A percentile compares a stretch with the other conserved stretches of the same genome.
phyloP scores from a whole-genome alignment of 306 rosid genomes.

The Pyrus bretschneideri region DNA sequence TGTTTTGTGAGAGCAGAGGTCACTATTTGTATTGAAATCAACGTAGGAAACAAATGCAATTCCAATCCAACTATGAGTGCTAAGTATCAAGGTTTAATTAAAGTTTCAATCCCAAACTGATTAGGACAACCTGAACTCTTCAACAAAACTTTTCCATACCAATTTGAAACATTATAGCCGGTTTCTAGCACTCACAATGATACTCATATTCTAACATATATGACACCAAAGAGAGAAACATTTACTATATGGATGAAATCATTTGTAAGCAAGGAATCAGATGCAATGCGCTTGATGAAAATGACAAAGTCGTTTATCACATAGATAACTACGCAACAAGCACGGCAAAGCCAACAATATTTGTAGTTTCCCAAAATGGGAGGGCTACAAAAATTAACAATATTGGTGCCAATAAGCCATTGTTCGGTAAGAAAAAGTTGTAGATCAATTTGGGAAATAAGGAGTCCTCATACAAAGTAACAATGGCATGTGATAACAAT shows the following conservation, averaged over 20 bases:
- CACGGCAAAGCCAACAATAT: constrained; percentile 19
- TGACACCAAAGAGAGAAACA: constrained; percentile 20
- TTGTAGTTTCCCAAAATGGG: constrained; percentile 5
- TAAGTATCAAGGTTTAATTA: no score
- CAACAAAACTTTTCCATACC: no score
- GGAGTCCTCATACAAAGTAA: constrained; percentile 5
- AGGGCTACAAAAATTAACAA: constrained; percentile 11
- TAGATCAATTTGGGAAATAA: not conserved
- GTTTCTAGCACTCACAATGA: no score
- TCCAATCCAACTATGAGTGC: no score
- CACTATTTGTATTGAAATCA: no score
- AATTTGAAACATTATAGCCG: no score
- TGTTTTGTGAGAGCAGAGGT: no score
- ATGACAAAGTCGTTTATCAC: constrained; percentile 30
- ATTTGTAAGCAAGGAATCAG: constrained; percentile 35
- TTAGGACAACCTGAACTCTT: not conserved
- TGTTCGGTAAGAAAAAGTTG: constrained; percentile 17
- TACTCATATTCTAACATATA: not conserved
- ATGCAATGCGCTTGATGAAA: constrained; percentile 25
- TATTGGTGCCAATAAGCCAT: constrained; percentile 1
- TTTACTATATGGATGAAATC: constrained; percentile 44
- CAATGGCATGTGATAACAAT: constrained; percentile 2
- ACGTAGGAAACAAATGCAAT: no score
- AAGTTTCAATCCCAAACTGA: no score
- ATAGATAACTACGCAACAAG: constrained; percentile 34